A percentile compares a stretch with the other conserved stretches of the same genome.
phyloP scores from a whole-genome alignment of 2,329 filamentous ascomycete genomes.

The Lachnellula cervina region DNA sequence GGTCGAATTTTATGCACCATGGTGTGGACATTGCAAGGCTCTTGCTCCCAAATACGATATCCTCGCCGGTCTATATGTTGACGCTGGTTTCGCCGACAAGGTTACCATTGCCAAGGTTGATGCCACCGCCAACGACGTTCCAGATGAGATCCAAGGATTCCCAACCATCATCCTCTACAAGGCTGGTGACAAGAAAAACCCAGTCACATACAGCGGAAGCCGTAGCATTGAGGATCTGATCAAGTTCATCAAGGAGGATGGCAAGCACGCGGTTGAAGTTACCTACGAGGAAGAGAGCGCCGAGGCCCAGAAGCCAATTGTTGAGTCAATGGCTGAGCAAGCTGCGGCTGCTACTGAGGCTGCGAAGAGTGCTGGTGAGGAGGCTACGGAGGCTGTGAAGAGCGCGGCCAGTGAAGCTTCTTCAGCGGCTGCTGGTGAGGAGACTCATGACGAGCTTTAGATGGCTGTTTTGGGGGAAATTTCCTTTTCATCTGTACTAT shows the following conservation, averaged over 20 bases:
- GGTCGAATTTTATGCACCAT: constrained; percentile 97
- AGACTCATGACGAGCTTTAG: constrained; percentile 73
- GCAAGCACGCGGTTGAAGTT: constrained; percentile 77
- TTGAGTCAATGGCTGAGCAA: constrained; percentile 36
- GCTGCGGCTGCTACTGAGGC: constrained; percentile 35
- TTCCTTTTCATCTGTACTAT: constrained; percentile 24
- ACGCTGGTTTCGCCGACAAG: constrained; percentile 71
- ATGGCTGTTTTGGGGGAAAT: constrained; percentile 24
- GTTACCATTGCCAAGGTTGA: constrained; percentile 97
- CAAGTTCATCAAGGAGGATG: constrained; percentile 90
- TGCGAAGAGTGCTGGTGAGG: constrained; percentile 38
- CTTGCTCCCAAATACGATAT: constrained; percentile 96
- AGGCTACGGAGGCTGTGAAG: constrained; percentile 44
- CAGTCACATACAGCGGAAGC: constrained; percentile 80
- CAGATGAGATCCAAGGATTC: constrained; percentile 95
- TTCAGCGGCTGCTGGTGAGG: constrained; percentile 36
- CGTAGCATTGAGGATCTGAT: constrained; percentile 89
- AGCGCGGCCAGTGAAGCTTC: constrained; percentile 42
- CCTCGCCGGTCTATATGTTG: constrained; percentile 71
- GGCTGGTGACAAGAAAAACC: constrained; percentile 79
- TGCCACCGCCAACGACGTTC: constrained; percentile 91
- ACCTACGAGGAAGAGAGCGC: constrained; percentile 51
- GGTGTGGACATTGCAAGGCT: constrained; percentile 99
- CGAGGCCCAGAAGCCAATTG: constrained; percentile 38
- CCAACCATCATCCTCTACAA: constrained; percentile 98